Conservation (phyloP, 106 monocot species). For the Dendrobium catenatum region DNA sequence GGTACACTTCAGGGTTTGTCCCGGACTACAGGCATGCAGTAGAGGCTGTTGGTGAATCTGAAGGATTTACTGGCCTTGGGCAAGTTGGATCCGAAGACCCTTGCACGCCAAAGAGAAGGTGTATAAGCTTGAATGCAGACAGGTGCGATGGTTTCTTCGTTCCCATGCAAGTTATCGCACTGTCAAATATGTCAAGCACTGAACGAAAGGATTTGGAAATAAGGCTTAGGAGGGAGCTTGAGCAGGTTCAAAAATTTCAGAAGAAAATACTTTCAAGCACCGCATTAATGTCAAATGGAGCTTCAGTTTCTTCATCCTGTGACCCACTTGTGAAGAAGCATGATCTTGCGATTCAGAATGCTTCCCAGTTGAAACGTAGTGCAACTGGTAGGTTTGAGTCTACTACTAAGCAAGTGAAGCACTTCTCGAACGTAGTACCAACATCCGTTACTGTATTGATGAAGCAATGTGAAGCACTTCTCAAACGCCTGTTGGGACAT, state of each 20-base stretch:
- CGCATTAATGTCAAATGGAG: slow-evolving; percentile 11
- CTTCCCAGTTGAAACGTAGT: slow-evolving; percentile 31
- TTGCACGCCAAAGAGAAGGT: slow-evolving; percentile 63
- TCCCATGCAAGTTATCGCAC: slow-evolving; percentile 40
- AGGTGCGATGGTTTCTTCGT: slow-evolving; percentile 34
- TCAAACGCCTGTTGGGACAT: slow-evolving; percentile 60
- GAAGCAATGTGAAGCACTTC: slow-evolving; percentile 71
- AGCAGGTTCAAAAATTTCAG: slow-evolving; percentile 51
- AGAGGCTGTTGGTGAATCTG: slow-evolving; percentile 60
- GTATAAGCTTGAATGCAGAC: slow-evolving; percentile 63
- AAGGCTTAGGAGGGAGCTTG: slow-evolving; percentile 58
- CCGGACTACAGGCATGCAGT: slow-evolving; percentile 26
- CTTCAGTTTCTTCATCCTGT: slow-evolving; percentile 31
- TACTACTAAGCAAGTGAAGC: slow-evolving; percentile 21
- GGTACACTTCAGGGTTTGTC: slow-evolving; percentile 23
- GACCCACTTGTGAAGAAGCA: slow-evolving; percentile 19
- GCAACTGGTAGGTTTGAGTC: slow-evolving; percentile 43
- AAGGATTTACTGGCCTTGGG: slow-evolving; percentile 49
- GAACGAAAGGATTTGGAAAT: slow-evolving; percentile 42
- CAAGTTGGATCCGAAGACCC: slow-evolving; percentile 61
- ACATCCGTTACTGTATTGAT: slow-evolving; percentile 24
- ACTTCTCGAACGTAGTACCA: background rate
- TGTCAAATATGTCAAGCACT: slow-evolving; percentile 41
- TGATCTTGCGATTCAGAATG: slow-evolving; percentile 3
- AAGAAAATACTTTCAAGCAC: slow-evolving; percentile 26